Conservation (phyloP, 1,284 basidiomycete species). For the Microbotryomycetes sp. region DNA sequence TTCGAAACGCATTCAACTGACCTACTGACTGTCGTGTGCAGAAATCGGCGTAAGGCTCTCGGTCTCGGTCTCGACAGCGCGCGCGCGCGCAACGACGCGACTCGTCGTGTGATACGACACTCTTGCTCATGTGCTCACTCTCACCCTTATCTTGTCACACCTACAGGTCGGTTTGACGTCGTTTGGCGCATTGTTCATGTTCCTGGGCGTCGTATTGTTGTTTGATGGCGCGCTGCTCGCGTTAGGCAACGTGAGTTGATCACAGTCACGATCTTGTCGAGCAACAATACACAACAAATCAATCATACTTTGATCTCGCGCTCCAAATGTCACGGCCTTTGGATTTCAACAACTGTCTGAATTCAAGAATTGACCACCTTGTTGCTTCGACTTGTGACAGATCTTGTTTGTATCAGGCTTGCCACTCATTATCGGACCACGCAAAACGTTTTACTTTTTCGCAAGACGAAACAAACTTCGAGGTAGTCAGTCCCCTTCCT, state of each 20-base stretch:
- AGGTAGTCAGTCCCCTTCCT: slow-evolving; percentile 51
- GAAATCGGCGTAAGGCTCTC: slow-evolving; percentile 60
- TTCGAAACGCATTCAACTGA: background rate
- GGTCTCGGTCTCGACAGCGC: background rate
- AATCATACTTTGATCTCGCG: background rate
- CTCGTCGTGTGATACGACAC: background rate
- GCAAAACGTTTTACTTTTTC: slow-evolving; percentile 90
- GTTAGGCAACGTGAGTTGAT: slow-evolving; percentile 70
- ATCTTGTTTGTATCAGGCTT: slow-evolving; percentile 86
- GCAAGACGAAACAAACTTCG: slow-evolving; percentile 90
- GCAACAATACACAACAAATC: background rate
- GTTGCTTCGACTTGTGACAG: slow-evolving; percentile 53
- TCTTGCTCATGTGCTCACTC: background rate
- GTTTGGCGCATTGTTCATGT: slow-evolving; percentile 94
- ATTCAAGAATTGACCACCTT: background rate
- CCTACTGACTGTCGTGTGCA: slow-evolving; percentile 40
- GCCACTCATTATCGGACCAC: slow-evolving; percentile 85
- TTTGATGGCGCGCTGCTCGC: slow-evolving; percentile 97
- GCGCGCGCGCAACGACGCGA: background rate
- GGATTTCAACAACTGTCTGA: slow-evolving; percentile 1
- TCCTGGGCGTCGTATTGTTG: slow-evolving; percentile 90
- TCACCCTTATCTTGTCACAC: background rate
- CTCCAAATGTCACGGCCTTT: background rate
- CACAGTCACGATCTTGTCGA: background rate
- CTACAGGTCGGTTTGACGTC: slow-evolving; percentile 80